These are phyloP conservation scores for Trichophyton verrucosum DNA, from an alignment of 2,329 filamentous ascomycete genomes.

Conservation along the genomic window DNA sequence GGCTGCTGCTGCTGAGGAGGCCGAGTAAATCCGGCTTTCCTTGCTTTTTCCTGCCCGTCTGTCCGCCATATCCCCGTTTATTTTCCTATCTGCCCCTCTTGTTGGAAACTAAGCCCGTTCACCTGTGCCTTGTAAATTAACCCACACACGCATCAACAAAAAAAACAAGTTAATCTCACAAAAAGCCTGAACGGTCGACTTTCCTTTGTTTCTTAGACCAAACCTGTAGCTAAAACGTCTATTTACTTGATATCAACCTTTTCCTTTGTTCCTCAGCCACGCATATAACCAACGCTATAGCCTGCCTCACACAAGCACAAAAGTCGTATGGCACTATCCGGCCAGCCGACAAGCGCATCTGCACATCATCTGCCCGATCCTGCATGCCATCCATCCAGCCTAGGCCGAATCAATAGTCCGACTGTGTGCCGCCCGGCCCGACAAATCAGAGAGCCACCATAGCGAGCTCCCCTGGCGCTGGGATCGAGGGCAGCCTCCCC, in stretches of 20 bases:
- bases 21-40: constrained; percentile 5
- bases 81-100: neutral
- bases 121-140: constrained; percentile 4
- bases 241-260: neutral
- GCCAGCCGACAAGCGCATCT: neutral
- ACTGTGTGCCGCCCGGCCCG: neutral
- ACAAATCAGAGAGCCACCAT: neutral
- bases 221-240: neutral
- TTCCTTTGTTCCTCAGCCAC: neutral
- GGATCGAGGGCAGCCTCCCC: neutral
- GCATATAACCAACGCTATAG: neutral
- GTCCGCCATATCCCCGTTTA: neutral
- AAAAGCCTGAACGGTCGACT: neutral
- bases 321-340: no score
- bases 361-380: neutral
- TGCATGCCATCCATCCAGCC: neutral
- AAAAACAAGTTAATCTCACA: neutral
- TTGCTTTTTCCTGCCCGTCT: neutral
- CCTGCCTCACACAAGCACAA: no score
- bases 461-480: neutral
- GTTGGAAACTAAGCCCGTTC: neutral
- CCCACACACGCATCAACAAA: neutral
- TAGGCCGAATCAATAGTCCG: neutral
- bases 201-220: constrained; percentile 3
- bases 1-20: constrained; percentile 19